Conservation (phyloP, 148 eudicot genomes). For the Rhododendron kiyosumense region DNA sequence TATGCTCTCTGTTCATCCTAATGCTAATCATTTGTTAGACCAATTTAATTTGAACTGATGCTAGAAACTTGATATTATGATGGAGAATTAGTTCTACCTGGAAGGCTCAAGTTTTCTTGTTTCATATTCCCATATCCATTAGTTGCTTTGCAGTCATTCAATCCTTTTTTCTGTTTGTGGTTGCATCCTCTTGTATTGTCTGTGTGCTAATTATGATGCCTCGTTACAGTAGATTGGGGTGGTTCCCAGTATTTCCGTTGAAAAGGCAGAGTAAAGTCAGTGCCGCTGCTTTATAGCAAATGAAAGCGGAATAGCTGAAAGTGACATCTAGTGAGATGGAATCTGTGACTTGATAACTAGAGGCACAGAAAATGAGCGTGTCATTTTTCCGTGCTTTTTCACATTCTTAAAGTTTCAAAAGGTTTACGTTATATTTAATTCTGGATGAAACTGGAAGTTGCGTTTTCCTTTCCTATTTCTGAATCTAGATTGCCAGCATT, state of each 20-base stretch:
- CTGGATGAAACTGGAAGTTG: not conserved
- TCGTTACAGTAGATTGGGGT: not conserved
- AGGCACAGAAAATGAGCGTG: not conserved
- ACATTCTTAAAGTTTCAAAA: not conserved
- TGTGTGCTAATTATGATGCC: not conserved
- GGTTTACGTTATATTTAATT: not conserved
- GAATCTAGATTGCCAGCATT: not conserved
- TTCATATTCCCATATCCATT: not conserved
- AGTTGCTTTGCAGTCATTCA: not conserved
- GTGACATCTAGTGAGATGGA: conserved; percentile 1
- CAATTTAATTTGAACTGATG: not conserved
- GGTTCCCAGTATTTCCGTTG: not conserved
- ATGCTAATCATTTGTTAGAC: not conserved
- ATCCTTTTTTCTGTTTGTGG: not conserved
- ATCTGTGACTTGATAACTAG: not conserved
- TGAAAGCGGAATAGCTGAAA: not conserved
- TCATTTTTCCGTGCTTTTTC: not conserved
- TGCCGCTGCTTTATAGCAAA: conserved; percentile 2
- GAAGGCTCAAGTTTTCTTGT: not conserved
- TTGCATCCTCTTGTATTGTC: not conserved
- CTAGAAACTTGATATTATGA: not conserved
- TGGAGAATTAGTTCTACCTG: not conserved
- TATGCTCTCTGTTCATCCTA: not conserved
- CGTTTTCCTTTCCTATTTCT: not conserved
- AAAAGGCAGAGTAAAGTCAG: not conserved